Evolutionary conservation across 2,329 filamentous ascomycete species (phyloP), one percentile per base, ranked within the genome.

Genomic region (Penicillium sp.): DNA sequence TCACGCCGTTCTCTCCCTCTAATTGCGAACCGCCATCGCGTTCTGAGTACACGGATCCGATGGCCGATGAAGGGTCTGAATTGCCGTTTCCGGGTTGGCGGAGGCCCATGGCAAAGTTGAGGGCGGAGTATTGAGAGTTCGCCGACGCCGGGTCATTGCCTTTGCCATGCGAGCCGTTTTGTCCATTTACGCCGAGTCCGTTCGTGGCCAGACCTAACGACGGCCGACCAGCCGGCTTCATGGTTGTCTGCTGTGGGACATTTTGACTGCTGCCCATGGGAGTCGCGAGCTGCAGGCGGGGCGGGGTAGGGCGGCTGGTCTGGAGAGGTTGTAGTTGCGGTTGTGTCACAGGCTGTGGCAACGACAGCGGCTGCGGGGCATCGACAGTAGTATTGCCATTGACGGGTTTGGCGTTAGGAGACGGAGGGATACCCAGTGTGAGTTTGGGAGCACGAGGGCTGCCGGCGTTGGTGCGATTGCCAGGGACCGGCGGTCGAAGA

Each of bases 381-480:
- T 65, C 64, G 47, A 62, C 54, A 24, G 62, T 73, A 13, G 66
- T 74, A 65, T 79, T 72, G 61, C 78, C 80, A 61, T 64, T 63
- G 47, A 94, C 84, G 2, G 92, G 85, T 71, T 92, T 90, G 57
- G 81, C 87, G 74, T 85, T 93, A 45, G 90, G 89, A 33, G 90
- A 95, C 0, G 89, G 86, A 34, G 93, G 93, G 53, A 97, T 97
- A 42, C 92, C 89, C 51, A 97, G 83, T 42, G 91, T 93, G 53
- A 97, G 82, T 64, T 88, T 85, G 26, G 90, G 90, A 48, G 87
- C 80, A 58, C 88, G 81, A 54, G 81, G 77, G 53, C 84, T 85
- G 59, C 82, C 79, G 63, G 80, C 77, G 62, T 79, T 80, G 58
- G 80, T 80, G 63, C 85, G 81, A 60, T 78, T 79, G 59, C 89